A percentile compares a stretch with the other conserved stretches of the same genome.
phyloP scores from a whole-genome alignment of 805 yeast genomes.

The Kazachstania bromeliacearum region DNA sequence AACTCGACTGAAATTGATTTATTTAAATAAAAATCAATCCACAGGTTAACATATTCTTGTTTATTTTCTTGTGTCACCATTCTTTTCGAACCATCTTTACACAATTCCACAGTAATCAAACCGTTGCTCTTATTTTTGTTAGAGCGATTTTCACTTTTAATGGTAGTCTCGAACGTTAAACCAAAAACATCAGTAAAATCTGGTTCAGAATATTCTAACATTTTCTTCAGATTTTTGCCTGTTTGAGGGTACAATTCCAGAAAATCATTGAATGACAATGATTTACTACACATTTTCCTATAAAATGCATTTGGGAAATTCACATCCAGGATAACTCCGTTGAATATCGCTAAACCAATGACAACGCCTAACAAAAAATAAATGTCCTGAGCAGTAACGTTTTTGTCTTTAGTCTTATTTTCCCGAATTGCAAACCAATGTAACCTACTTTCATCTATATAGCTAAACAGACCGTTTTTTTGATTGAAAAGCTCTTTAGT shows the following conservation, averaged over 20 bases:
- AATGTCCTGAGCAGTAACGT: constrained; percentile 30
- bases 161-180: constrained; percentile 50
- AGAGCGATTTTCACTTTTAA: neutral
- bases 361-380: constrained; percentile 73
- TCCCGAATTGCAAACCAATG: constrained; percentile 61
- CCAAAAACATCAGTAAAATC: constrained; percentile 42
- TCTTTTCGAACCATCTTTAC: constrained; percentile 46
- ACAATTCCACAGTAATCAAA: constrained; percentile 37
- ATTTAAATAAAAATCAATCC: constrained; percentile 52
- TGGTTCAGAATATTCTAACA: constrained; percentile 36
- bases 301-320: constrained; percentile 68
- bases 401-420: constrained; percentile 16
- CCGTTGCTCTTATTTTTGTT: neutral
- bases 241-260: constrained; percentile 59
- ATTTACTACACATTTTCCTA: constrained; percentile 55
- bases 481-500: constrained; percentile 64
- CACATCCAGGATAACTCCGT: constrained; percentile 77
- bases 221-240: constrained; percentile 39
- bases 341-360: constrained; percentile 83
- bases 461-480: constrained; percentile 53
- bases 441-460: constrained; percentile 57
- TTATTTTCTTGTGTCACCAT: constrained; percentile 53
- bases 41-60: constrained; percentile 49
- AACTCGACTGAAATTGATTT: constrained; percentile 46
- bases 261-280: constrained; percentile 54